Percentiles rank a stretch among this genome's conserved stretches.
Evolutionary conservation across 1,139 yeast species (phyloP).

Genomic region (Scheffersomyces stambukii): DNA sequence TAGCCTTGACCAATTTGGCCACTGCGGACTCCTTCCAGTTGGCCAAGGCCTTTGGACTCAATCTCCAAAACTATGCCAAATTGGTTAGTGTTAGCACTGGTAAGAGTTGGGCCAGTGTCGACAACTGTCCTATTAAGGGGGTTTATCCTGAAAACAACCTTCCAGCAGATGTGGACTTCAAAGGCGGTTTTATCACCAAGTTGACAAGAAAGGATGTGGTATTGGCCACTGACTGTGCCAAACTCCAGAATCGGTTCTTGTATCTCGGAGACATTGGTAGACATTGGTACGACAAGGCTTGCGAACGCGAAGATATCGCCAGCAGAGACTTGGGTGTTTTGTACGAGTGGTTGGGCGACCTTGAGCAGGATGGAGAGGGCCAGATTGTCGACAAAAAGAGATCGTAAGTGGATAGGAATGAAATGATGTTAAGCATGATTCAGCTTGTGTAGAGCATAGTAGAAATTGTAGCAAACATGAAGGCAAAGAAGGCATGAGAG

Average conservation of each 20-base stretch:
- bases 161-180: slow-evolving; percentile 47
- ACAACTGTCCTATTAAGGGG: slow-evolving; percentile 57
- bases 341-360: slow-evolving; percentile 42
- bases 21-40: slow-evolving; percentile 59
- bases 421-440: too few relatives aligned
- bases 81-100: slow-evolving; percentile 58
- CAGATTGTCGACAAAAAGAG: slow-evolving; percentile 12
- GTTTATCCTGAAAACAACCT: slow-evolving; percentile 39
- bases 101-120: slow-evolving; percentile 57
- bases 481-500: too few relatives aligned
- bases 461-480: too few relatives aligned
- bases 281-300: slow-evolving; percentile 44
- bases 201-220: slow-evolving; percentile 56
- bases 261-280: slow-evolving; percentile 40
- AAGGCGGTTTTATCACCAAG: slow-evolving; percentile 53
- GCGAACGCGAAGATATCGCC: slow-evolving; percentile 41
- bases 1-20: slow-evolving; percentile 57
- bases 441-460: too few relatives aligned
- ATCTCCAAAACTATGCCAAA: slow-evolving; percentile 46
- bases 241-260: slow-evolving; percentile 28
- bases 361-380: slow-evolving; percentile 16
- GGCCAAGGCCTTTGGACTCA: slow-evolving; percentile 52
- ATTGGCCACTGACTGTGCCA: slow-evolving; percentile 50
- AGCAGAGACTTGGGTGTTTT: slow-evolving; percentile 44
- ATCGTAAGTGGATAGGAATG: slow-evolving; percentile 3